These are phyloP conservation scores for Globisporangium irregulare DNA, from an alignment of 352 stramenopile genomes.

Conservation along the genomic window DNA sequence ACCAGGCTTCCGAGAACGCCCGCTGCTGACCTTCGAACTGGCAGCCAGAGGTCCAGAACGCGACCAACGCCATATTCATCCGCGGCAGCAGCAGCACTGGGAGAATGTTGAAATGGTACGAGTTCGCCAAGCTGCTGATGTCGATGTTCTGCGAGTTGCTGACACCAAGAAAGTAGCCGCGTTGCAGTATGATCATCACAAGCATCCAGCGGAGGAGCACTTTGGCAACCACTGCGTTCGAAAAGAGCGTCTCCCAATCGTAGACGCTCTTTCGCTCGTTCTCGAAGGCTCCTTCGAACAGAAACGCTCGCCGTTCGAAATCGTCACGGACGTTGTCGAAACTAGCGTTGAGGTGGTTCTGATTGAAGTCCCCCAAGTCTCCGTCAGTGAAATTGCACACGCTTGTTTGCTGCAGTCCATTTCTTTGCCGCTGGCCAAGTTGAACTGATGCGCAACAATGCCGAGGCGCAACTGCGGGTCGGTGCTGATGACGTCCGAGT, in stretches of 20 bases:
- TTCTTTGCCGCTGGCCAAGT: too few relatives aligned
- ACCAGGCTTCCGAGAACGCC: neutral
- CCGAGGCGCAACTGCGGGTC: too few relatives aligned
- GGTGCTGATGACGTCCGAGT: too few relatives aligned
- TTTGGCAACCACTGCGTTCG: too few relatives aligned
- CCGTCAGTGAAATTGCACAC: too few relatives aligned
- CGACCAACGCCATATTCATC: neutral
- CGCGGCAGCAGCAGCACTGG: neutral
- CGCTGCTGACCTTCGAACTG: neutral
- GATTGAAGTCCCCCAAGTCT: too few relatives aligned
- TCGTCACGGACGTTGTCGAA: too few relatives aligned
- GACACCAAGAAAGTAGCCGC: neutral
- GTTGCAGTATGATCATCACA: neutral
- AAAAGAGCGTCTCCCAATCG: too few relatives aligned
- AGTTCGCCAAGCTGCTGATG: neutral
- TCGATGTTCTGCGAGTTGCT: neutral
- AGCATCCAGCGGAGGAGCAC: neutral
- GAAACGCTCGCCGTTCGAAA: neutral
- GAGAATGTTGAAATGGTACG: neutral
- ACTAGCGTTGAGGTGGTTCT: too few relatives aligned
- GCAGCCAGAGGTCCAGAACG: neutral
- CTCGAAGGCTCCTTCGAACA: neutral
- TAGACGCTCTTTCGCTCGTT: neutral
- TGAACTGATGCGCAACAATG: too few relatives aligned
- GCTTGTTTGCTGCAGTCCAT: too few relatives aligned